Conservation (phyloP, 192 early-diverging fungal species). For the Coemansia sp. region DNA sequence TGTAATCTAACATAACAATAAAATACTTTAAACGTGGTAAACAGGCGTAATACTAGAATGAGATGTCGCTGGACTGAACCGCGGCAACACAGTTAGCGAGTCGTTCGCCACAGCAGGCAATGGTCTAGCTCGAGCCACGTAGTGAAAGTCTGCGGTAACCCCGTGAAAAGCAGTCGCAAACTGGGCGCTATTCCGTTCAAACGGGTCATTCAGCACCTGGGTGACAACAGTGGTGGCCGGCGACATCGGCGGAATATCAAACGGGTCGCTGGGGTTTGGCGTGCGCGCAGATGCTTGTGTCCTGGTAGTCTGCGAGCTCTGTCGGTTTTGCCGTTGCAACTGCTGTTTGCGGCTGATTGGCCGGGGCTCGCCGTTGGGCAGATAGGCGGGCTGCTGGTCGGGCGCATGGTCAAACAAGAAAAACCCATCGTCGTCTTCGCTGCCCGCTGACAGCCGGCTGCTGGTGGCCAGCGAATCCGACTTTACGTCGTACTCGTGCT, state of each 20-base stretch:
- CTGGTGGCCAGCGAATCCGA: background rate
- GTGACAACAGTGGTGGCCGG: background rate
- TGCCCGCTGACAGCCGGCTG: conserved; percentile 4
- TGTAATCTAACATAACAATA: too few relatives aligned
- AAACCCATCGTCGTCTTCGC: conserved; percentile 1
- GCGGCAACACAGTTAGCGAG: background rate
- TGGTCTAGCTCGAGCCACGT: background rate
- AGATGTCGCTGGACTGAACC: background rate
- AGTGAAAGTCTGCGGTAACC: too few relatives aligned
- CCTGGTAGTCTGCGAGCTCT: conserved; percentile 1
- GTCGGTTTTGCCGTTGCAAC: background rate
- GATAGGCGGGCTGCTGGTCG: background rate
- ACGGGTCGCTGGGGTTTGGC: conserved; percentile 16
- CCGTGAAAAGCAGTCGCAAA: too few relatives aligned
- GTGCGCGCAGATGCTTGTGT: background rate
- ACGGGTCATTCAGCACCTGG: background rate
- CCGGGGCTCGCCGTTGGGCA: conserved; percentile 29
- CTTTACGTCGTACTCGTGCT: conserved; percentile 35
- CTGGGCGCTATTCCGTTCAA: too few relatives aligned
- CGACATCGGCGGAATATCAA: conserved; percentile 28
- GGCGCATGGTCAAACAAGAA: conserved; percentile 13
- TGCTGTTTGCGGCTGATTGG: conserved; percentile 7
- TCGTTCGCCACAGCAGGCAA: background rate
- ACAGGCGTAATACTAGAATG: background rate
- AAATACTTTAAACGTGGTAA: too few relatives aligned